Evolutionary conservation across 768 basidiomycete genomes (phyloP).

Genomic region (Fomitopsis pulvina): DNA sequence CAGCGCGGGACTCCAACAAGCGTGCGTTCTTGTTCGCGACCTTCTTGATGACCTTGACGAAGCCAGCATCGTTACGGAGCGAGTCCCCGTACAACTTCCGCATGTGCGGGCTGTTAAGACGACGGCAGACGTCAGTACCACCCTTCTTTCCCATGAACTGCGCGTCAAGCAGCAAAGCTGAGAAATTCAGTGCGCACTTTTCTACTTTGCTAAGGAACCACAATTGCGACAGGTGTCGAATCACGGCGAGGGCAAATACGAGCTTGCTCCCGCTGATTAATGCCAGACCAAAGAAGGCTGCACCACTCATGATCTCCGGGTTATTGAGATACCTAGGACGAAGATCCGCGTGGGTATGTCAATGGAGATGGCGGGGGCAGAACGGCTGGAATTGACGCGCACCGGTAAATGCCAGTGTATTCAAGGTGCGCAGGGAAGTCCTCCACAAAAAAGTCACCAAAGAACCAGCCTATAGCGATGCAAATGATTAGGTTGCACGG

Average conservation of each 20-base stretch:
- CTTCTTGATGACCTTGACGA: slow-evolving; percentile 96
- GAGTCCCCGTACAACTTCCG: slow-evolving; percentile 90
- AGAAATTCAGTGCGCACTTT: slow-evolving; percentile 49
- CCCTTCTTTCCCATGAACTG: too few relatives aligned
- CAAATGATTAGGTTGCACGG: not conserved
- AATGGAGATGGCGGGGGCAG: too few relatives aligned
- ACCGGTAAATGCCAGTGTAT: slow-evolving; percentile 97
- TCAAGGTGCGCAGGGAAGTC: slow-evolving; percentile 86
- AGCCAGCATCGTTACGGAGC: slow-evolving; percentile 91
- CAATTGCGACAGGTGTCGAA: slow-evolving; percentile 86
- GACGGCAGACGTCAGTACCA: too few relatives aligned
- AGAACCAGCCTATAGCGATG: slow-evolving; percentile 79
- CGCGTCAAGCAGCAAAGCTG: too few relatives aligned
- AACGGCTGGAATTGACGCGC: too few relatives aligned
- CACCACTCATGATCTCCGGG: slow-evolving; percentile 93
- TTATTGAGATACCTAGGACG: slow-evolving; percentile 77
- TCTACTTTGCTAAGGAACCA: slow-evolving; percentile 95
- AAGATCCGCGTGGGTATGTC: not conserved
- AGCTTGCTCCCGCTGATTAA: slow-evolving; percentile 90
- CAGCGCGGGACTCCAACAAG: slow-evolving; percentile 67
- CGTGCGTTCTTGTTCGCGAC: slow-evolving; percentile 81
- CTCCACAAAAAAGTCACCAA: slow-evolving; percentile 95
- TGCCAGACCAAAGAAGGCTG: slow-evolving; percentile 90
- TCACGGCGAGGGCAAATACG: slow-evolving; percentile 78
- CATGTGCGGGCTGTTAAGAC: slow-evolving; percentile 99